A percentile compares a stretch with the other conserved stretches of the same genome.
Evolutionary conservation across 208 protist genomes (phyloP).

Genomic region (Borovskyia barvae): DNA sequence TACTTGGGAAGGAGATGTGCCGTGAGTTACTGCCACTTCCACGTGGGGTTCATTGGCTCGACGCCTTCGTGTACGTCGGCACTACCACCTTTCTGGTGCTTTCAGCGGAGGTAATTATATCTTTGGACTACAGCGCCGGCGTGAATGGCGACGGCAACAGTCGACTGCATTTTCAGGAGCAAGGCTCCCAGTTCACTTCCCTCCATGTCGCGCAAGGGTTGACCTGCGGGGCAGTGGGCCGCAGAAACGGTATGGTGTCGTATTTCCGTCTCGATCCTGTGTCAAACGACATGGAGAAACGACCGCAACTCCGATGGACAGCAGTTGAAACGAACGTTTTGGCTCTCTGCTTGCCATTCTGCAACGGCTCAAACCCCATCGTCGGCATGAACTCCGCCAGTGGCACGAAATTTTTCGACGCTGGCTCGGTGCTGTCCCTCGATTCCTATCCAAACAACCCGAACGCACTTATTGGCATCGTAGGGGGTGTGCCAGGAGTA

Average conservation of each 20-base stretch:
- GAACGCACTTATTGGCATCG: slow-evolving; percentile 69
- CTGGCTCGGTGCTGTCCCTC: slow-evolving; percentile 57
- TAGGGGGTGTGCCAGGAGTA: slow-evolving; percentile 66
- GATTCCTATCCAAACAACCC: slow-evolving; percentile 78
- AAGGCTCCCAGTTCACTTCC: slow-evolving; percentile 45
- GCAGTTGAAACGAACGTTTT: slow-evolving; percentile 49
- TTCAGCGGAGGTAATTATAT: slow-evolving; percentile 57
- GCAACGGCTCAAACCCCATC: slow-evolving; percentile 11
- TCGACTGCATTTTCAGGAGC: slow-evolving; percentile 27
- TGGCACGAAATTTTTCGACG: slow-evolving; percentile 35
- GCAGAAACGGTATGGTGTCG: slow-evolving; percentile 55
- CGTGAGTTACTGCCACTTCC: slow-evolving; percentile 50
- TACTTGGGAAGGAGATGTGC: slow-evolving; percentile 61
- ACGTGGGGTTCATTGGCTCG: slow-evolving; percentile 65
- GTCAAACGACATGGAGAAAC: slow-evolving; percentile 27
- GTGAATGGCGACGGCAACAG: slow-evolving; percentile 21
- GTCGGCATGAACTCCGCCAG: slow-evolving; percentile 21
- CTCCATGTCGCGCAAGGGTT: slow-evolving; percentile 74
- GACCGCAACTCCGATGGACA: slow-evolving; percentile 53
- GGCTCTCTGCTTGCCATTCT: slow-evolving; percentile 57
- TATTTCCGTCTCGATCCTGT: slow-evolving; percentile 63
- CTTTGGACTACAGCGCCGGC: slow-evolving; percentile 60
- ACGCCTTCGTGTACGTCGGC: slow-evolving; percentile 68
- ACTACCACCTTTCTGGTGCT: slow-evolving; percentile 80
- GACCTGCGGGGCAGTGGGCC: slow-evolving; percentile 67